Percentiles rank a stretch among this genome's conserved stretches.
phyloP scores from a whole-genome alignment of 2,329 filamentous ascomycete genomes.

The Fusarium sp. region DNA sequence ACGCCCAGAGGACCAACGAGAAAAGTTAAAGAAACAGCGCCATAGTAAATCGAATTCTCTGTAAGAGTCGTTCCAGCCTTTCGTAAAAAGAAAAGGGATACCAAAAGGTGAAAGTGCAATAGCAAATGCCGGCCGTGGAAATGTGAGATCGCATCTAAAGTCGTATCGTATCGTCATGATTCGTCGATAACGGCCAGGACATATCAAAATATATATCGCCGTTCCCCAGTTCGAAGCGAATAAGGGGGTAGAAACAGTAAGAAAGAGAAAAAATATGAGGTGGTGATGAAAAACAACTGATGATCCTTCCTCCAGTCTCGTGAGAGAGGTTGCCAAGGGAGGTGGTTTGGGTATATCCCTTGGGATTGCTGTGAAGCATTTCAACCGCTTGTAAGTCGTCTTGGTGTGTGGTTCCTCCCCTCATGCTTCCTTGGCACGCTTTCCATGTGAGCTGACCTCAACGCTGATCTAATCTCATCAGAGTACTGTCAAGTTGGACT shows the following conservation, averaged over 20 bases:
- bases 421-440: constrained; percentile 21
- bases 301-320: constrained; percentile 34
- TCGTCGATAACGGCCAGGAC: constrained; percentile 31
- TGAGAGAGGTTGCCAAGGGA: constrained; percentile 43
- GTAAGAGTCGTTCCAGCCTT: constrained; percentile 18
- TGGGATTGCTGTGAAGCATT: constrained; percentile 53
- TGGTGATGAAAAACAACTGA: constrained; percentile 4
- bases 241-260: constrained; percentile 1
- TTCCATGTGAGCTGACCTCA: constrained; percentile 17
- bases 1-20: background rate
- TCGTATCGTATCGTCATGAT: constrained; percentile 44
- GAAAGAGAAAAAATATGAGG: background rate
- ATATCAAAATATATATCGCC: constrained; percentile 22
- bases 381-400: constrained; percentile 50
- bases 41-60: background rate
- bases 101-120: background rate
- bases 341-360: constrained; percentile 46
- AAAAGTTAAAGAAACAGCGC: background rate
- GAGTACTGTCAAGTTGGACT: constrained; percentile 14
- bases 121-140: constrained; percentile 32
- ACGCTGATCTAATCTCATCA: constrained; percentile 31
- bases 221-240: constrained; percentile 19
- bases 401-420: constrained; percentile 36
- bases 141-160: constrained; percentile 40
- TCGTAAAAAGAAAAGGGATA: constrained; percentile 8